A percentile compares a stretch with the other conserved stretches of the same genome.
These are phyloP conservation scores for Geranium brycei DNA, from an alignment of 345 rosid genomes.

Conservation along the genomic window DNA sequence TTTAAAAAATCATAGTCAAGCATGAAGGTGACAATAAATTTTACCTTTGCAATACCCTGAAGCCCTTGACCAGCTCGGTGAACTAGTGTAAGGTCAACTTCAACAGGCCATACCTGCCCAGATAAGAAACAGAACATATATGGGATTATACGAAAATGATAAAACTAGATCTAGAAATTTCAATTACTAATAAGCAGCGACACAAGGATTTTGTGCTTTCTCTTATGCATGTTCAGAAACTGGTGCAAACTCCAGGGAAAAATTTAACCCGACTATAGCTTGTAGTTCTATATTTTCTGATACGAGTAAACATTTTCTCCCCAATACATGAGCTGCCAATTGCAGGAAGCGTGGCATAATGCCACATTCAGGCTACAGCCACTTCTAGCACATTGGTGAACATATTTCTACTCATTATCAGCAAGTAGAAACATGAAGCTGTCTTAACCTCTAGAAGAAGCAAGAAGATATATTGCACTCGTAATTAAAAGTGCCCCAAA, in stretches of 20 bases:
- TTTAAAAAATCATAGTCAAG: too few species aligned
- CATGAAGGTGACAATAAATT: background rate
- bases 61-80: conserved; percentile 76
- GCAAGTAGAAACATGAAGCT: too few species aligned
- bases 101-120: conserved; percentile 77
- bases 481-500: too few species aligned
- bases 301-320: too few species aligned
- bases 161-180: background rate
- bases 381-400: background rate
- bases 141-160: background rate
- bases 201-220: background rate
- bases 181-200: background rate
- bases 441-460: background rate
- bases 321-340: too few species aligned
- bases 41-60: conserved; percentile 69
- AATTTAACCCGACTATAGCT: too few species aligned
- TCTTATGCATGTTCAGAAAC: too few species aligned
- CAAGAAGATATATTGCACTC: background rate
- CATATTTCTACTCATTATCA: too few species aligned
- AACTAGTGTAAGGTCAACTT: conserved; percentile 58
- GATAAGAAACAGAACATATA: conserved; percentile 4
- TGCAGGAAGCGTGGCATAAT: too few species aligned
- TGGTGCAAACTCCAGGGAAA: too few species aligned
- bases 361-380: background rate
- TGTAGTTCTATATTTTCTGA: too few species aligned